phyloP scores from a whole-genome alignment of 2,329 filamentous ascomycete genomes.

The Fusarium penzigii region DNA sequence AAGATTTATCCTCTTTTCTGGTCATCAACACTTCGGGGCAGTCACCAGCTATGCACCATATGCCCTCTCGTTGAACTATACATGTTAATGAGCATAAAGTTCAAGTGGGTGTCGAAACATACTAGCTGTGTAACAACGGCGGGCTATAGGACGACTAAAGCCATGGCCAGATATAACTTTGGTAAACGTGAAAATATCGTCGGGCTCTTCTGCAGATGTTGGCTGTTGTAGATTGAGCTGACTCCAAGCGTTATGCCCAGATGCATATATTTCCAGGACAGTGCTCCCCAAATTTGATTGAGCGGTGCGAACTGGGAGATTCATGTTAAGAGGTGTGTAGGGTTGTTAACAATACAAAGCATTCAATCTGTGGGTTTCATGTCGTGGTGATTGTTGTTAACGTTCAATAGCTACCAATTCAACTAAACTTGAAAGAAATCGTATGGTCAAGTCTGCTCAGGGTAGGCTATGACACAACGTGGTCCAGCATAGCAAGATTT shows the following conservation, averaged over 20 bases:
- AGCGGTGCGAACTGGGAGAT: constrained; percentile 11
- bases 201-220: constrained; percentile 35
- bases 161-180: constrained; percentile 39
- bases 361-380: too few species aligned
- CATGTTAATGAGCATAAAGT: neutral
- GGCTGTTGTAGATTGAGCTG: constrained; percentile 46
- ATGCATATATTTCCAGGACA: constrained; percentile 50
- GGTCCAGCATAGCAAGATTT: too few species aligned
- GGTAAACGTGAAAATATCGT: constrained; percentile 49
- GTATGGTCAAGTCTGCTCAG: too few species aligned
- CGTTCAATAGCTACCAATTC: too few species aligned
- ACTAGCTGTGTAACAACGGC: constrained; percentile 51
- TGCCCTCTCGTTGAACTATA: constrained; percentile 22
- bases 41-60: constrained; percentile 22
- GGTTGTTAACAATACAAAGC: neutral
- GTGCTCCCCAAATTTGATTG: constrained; percentile 11
- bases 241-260: constrained; percentile 61
- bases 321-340: constrained; percentile 1
- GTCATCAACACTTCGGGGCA: neutral
- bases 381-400: too few species aligned
- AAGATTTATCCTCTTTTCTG: neutral
- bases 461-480: too few species aligned
- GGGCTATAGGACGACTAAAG: constrained; percentile 39
- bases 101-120: neutral
- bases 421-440: too few species aligned